Conservation (phyloP, 192 early-diverging fungal genomes). For the Spinellus fusiger region DNA sequence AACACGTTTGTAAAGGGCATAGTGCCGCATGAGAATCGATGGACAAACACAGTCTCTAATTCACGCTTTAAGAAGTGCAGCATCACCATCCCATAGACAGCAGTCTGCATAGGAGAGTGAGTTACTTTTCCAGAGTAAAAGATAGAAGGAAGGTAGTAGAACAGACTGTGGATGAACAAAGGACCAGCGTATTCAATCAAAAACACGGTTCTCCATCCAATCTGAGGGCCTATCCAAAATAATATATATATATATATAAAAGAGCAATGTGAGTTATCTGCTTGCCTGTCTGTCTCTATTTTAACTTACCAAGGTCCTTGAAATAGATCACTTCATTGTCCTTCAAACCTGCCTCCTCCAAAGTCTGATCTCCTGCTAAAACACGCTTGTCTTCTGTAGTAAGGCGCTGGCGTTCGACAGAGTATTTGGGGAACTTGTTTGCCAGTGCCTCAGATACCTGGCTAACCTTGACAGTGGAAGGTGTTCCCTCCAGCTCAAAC, state of each 20-base stretch:
- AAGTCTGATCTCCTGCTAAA: slow-evolving; percentile 40
- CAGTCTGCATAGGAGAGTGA: slow-evolving; percentile 71
- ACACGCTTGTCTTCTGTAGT: slow-evolving; percentile 59
- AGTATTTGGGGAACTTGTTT: slow-evolving; percentile 55
- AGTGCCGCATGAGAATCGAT: slow-evolving; percentile 88
- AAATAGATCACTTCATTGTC: slow-evolving; percentile 56
- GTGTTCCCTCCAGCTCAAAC: slow-evolving; percentile 49
- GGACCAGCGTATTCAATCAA: slow-evolving; percentile 92
- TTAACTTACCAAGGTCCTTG: slow-evolving; percentile 57
- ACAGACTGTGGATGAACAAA: slow-evolving; percentile 75
- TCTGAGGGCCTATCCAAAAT: slow-evolving; percentile 65
- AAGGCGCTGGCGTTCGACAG: slow-evolving; percentile 79
- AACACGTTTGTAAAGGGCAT: slow-evolving; percentile 95
- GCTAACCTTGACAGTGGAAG: slow-evolving; percentile 53
- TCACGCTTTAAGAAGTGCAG: slow-evolving; percentile 91
- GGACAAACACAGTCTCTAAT: slow-evolving; percentile 87
- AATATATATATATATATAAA: not conserved
- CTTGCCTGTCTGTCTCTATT: not conserved
- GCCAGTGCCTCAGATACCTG: slow-evolving; percentile 66
- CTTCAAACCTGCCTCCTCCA: slow-evolving; percentile 60
- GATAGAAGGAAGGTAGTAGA: slow-evolving; percentile 67
- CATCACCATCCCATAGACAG: slow-evolving; percentile 63
- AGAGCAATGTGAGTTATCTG: not conserved
- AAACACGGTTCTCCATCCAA: slow-evolving; percentile 92
- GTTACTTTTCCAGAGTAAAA: slow-evolving; percentile 63